Evolutionary conservation across 106 monocot genomes (phyloP), one percentile per base, ranked within the genome.

Genomic region (Vanilla planifolia): DNA sequence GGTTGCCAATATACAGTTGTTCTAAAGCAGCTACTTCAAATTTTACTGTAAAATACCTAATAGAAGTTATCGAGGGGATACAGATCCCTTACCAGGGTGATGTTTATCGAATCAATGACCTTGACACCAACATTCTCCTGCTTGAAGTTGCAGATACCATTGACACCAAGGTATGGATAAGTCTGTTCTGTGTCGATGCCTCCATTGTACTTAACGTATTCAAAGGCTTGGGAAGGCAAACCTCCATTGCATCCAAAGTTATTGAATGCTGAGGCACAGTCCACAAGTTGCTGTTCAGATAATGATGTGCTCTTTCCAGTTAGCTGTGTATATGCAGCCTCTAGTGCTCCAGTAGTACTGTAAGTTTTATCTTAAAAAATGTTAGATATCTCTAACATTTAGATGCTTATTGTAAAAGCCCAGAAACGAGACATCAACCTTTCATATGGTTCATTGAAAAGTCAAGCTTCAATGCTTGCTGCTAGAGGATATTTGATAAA

Each of bases 331-430:
- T 89, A 84, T 39, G 89, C 84, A n/a, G 84, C 89, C 59, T 84
- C 89, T 33, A 89, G 68, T 63, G 89, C 84, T n/a, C 89, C 84
- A 0, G 84, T 89, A 32, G 84, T 84, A 68, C 89, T 89, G 77
- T 53, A 23, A 68, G 39, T 28, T 36, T 43, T 1, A n/a, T 13
- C 14, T 43, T n/a, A n/a, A 43, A 16, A 43, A n/a, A n/a, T n/a
- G n/a, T n/a, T n/a, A n/a, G n/a, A n/a, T n/a, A n/a, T n/a, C n/a
- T n/a, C n/a, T n/a, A n/a, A n/a, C n/a, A n/a, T n/a, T n/a, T n/a
- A n/a, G n/a, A n/a, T n/a, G n/a, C n/a, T n/a, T n/a, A n/a, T n/a
- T n/a, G n/a, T n/a, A n/a, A n/a, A n/a, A n/a, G n/a, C n/a, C n/a
- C n/a, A n/a, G n/a, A n/a, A n/a, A n/a, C n/a, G n/a, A n/a, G n/a